phyloP scores from a whole-genome alignment of 345 rosid species.

The Heritiera fomes region DNA sequence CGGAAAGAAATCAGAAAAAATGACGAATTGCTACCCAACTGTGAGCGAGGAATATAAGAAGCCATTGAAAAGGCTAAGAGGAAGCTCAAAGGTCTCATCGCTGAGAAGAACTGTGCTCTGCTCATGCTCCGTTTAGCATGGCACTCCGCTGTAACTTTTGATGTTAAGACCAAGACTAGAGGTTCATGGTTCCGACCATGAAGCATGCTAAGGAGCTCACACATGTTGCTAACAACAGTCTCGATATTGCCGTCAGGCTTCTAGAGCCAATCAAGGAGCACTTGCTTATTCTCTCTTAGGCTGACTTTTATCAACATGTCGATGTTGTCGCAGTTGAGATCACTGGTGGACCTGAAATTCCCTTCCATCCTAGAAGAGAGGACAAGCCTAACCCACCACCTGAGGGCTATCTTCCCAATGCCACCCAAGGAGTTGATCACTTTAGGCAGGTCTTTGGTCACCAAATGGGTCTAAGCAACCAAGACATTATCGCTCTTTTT shows the following conservation, averaged over 20 bases:
- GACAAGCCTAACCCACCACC: conserved; percentile 92
- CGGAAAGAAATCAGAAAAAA: conserved; percentile 31
- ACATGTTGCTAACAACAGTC: conserved; percentile 85
- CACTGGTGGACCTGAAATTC: conserved; percentile 96
- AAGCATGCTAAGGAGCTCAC: conserved; percentile 60
- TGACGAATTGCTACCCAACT: conserved; percentile 81
- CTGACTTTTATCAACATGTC: conserved; percentile 90
- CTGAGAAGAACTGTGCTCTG: conserved; percentile 93
- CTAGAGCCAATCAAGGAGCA: conserved; percentile 83
- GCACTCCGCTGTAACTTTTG: conserved; percentile 98
- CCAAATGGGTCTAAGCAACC: conserved; percentile 87
- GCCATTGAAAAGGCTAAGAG: conserved; percentile 74
- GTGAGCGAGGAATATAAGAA: conserved; percentile 79
- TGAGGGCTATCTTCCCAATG: conserved; percentile 97
- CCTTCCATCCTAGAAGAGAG: conserved; percentile 96
- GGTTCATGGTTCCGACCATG: conserved; percentile 86
- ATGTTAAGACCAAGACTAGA: conserved; percentile 74
- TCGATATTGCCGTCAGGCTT: conserved; percentile 80
- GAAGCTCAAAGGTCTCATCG: conserved; percentile 85
- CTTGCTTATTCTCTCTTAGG: conserved; percentile 66
- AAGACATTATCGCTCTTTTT: conserved; percentile 88
- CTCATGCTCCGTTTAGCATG: conserved; percentile 93
- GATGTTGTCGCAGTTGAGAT: conserved; percentile 90
- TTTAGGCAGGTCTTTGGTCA: conserved; percentile 65
- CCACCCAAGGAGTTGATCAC: conserved; percentile 80